phyloP scores from a whole-genome alignment of 116 monocot species.

The Zostera marina region DNA sequence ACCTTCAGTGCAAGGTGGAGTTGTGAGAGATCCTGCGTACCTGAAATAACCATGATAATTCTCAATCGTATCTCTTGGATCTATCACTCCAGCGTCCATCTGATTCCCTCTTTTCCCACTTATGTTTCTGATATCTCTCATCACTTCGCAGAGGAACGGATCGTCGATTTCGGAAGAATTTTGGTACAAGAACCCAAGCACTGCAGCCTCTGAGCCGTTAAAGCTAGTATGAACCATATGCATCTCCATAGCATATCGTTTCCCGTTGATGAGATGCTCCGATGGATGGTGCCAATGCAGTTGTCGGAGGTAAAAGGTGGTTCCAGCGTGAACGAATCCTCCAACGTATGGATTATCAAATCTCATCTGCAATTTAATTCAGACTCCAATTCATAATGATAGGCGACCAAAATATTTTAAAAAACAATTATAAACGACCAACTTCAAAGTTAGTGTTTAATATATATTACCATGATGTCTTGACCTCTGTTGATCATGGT shows the following conservation, averaged over 20 bases:
- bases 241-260: background rate
- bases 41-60: too few relatives aligned
- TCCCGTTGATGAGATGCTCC: background rate
- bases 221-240: background rate
- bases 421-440: background rate
- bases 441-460: background rate
- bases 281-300: background rate
- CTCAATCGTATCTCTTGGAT: too few relatives aligned
- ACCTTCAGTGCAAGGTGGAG: too few relatives aligned
- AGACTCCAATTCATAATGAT: background rate
- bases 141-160: too few relatives aligned
- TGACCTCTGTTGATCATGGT: constrained; percentile 2
- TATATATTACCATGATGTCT: background rate
- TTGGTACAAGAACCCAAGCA: too few relatives aligned
- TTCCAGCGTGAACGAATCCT: background rate
- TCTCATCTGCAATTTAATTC: too few relatives aligned
- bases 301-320: background rate
- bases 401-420: background rate
- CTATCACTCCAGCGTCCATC: too few relatives aligned
- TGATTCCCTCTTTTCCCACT: too few relatives aligned
- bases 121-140: too few relatives aligned
- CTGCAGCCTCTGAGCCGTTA: too few relatives aligned
- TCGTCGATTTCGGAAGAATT: too few relatives aligned
- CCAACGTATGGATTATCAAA: background rate
- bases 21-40: too few relatives aligned